Conservation (phyloP, 805 yeast species). For the Nakazawaea laoshanensis region DNA sequence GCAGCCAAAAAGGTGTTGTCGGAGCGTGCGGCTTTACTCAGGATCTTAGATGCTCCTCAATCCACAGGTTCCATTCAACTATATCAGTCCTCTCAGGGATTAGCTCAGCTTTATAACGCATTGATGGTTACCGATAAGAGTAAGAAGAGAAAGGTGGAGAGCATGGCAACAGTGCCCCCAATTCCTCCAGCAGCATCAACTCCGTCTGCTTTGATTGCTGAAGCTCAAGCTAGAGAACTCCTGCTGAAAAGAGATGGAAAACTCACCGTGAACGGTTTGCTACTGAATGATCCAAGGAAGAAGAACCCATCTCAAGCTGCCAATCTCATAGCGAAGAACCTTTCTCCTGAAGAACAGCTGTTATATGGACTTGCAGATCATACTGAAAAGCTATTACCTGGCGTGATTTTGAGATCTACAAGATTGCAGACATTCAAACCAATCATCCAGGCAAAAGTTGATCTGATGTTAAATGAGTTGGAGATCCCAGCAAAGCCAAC, state of each 20-base stretch:
- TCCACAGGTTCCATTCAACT: slow-evolving; percentile 67
- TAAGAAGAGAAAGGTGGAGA: slow-evolving; percentile 42
- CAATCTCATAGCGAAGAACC: slow-evolving; percentile 38
- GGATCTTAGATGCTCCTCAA: slow-evolving; percentile 82
- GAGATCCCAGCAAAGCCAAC: slow-evolving; percentile 76
- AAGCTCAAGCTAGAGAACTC: slow-evolving; percentile 24
- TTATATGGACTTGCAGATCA: slow-evolving; percentile 79
- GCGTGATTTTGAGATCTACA: slow-evolving; percentile 75
- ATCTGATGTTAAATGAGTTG: slow-evolving; percentile 62
- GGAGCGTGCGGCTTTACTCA: slow-evolving; percentile 74
- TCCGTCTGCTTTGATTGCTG: slow-evolving; percentile 35
- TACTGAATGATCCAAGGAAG: slow-evolving; percentile 6
- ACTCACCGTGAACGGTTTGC: slow-evolving; percentile 4
- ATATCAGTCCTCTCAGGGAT: slow-evolving; percentile 78
- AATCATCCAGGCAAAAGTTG: slow-evolving; percentile 54
- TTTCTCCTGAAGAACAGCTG: slow-evolving; percentile 72
- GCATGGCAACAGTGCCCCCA: slow-evolving; percentile 51
- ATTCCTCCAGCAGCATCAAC: slow-evolving; percentile 50
- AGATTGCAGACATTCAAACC: slow-evolving; percentile 77
- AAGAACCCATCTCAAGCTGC: slow-evolving; percentile 13
- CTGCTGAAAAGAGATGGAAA: slow-evolving; percentile 14
- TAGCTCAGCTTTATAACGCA: slow-evolving; percentile 76
- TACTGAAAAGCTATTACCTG: slow-evolving; percentile 66
- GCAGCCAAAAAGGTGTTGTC: slow-evolving; percentile 82
- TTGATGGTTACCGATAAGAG: slow-evolving; percentile 63